Percentiles rank a stretch among this genome's conserved stretches.
Conservation (phyloP, 176 grass and related monocot genomes). For the Miscanthus lutarioriparius region DNA sequence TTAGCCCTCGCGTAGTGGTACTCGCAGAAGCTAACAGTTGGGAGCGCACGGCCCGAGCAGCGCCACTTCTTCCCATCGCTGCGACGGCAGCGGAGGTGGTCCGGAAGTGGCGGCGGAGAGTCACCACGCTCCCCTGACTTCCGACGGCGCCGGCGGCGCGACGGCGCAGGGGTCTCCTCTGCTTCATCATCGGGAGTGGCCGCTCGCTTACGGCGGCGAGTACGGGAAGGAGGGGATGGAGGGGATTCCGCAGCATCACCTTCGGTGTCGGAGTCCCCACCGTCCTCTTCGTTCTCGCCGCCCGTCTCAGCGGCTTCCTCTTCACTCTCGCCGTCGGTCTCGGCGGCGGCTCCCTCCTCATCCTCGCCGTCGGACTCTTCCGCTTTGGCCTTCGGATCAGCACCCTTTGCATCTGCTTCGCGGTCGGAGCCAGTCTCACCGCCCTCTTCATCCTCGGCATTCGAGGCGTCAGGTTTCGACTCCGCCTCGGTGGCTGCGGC, state of each 20-base stretch:
- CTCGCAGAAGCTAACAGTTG: conserved; percentile 78
- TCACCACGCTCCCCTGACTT: conserved; percentile 37
- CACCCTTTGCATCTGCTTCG: conserved; percentile 24
- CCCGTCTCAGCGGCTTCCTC: conserved; percentile 31
- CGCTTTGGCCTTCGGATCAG: conserved; percentile 35
- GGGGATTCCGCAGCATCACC: conserved; percentile 48
- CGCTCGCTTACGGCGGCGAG: conserved; percentile 45
- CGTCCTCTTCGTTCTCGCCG: conserved; percentile 19
- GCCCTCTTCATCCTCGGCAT: conserved; percentile 27
- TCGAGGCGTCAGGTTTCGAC: conserved; percentile 1
- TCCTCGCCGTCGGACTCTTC: conserved; percentile 43
- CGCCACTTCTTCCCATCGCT: conserved; percentile 94
- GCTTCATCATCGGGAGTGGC: conserved; percentile 41
- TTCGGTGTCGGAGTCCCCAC: conserved; percentile 36
- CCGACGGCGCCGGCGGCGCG: conserved; percentile 39
- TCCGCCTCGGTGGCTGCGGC: not conserved
- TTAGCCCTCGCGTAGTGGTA: conserved; percentile 67
- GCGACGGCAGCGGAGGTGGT: conserved; percentile 82
- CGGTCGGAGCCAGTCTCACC: conserved; percentile 34
- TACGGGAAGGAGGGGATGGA: conserved; percentile 38
- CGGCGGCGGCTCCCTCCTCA: conserved; percentile 1
- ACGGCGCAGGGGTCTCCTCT: conserved; percentile 40
- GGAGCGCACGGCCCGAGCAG: conserved; percentile 55
- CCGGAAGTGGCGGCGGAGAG: conserved; percentile 50
- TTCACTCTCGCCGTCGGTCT: not conserved